These are phyloP conservation scores for Diaporthe ilicicola DNA, from an alignment of 2,329 filamentous ascomycete species.

Conservation along the genomic window DNA sequence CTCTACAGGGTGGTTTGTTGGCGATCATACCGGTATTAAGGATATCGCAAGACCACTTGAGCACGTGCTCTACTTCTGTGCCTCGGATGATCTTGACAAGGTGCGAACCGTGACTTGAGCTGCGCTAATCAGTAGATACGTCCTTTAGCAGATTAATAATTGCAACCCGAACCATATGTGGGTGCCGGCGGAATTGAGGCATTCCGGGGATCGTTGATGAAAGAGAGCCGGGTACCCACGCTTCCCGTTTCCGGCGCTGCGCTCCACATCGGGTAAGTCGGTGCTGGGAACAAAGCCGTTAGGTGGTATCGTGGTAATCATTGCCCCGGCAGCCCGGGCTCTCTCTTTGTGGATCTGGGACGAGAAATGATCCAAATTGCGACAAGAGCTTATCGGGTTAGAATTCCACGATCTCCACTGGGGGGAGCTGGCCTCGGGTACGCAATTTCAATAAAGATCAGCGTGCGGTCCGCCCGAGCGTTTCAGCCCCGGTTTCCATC, in stretches of 20 bases:
- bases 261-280: constrained; percentile 4
- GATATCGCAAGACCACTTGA: background rate
- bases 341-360: constrained; percentile 4
- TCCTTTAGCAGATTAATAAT: background rate
- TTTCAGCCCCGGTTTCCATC: constrained; percentile 25
- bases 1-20: too few species aligned
- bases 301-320: background rate
- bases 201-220: background rate
- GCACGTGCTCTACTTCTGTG: too few species aligned
- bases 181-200: background rate
- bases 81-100: too few species aligned
- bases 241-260: background rate
- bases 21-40: background rate
- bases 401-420: constrained; percentile 3
- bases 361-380: constrained; percentile 12
- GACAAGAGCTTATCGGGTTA: constrained; percentile 17
- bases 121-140: too few species aligned
- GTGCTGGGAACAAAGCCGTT: constrained; percentile 19
- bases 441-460: constrained; percentile 25
- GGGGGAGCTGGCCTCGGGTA: constrained; percentile 4
- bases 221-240: background rate
- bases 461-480: constrained; percentile 19
- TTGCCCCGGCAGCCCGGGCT: constrained; percentile 6
- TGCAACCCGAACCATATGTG: background rate
- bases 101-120: too few species aligned